Base-by-base conservation (phyloP, 371 early-diverging fungal species). In the Mortierella sp. region DNA sequence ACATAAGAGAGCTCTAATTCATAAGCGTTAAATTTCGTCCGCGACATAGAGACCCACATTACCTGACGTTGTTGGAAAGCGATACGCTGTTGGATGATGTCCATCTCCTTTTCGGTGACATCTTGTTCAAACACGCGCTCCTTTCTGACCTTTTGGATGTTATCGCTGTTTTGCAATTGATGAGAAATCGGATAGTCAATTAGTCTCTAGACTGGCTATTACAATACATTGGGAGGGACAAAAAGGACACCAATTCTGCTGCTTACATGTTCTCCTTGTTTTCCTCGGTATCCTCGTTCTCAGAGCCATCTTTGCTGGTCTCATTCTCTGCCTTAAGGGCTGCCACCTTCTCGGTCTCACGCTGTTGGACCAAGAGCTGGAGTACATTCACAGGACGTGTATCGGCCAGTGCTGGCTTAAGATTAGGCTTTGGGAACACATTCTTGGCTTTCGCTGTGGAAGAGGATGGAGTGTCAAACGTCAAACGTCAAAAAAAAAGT, bases 51-150 rank as follows among this genome's bases (percentile, higher is more conserved):
- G 10, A 26, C 37, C 37, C 26, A n/a, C 43, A 40, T 40, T 83
- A 88, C 91, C 82, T 92, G 92, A 59, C 89, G 87, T 70, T 95
- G 96, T 77, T 96, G 96, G 40, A 95, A 85, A 8, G 93, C 94
- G 2, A 97, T 94, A 8, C 97, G 90, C 81, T 93, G 89, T 74
- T 92, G 87, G 82, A 97, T 96, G 64, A 97, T 93, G 43, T 88
- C 90, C 87, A 86, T 89, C 79, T 97, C 97, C 56, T 91, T 89
- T 69, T 92, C 93, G 0, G 96, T 97, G 19, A 95, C 90, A 75
- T 94, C 94, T 64, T 91, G 89, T 67, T 94, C 91, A 74, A 96
- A 97, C 8, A 95, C 90, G 35, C 93, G 92, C 64, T 93, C 92
- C 81, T 95, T 95, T 37, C 95, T 92, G 43, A 95, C 92, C 35